Base-by-base conservation (phyloP, 1,284 basidiomycete genomes). In the Sanguinoderma infundibulare region DNA sequence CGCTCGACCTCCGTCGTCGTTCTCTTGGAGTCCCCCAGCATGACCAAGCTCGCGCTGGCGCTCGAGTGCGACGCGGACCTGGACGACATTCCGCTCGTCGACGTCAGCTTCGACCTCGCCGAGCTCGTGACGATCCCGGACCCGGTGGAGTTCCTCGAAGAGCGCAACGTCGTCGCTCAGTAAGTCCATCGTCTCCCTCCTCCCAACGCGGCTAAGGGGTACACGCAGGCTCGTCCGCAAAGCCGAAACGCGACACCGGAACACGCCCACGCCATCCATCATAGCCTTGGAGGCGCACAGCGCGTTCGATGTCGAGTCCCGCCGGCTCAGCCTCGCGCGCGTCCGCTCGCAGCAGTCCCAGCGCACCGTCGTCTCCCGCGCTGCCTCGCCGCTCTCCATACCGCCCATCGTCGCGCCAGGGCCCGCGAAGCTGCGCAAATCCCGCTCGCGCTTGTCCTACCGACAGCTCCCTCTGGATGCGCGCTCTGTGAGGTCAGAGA, bases 131-230 rank as follows among this genome's bases (percentile, higher is more conserved):
- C 28, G 22, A 30, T 61, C 20, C 51, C 60, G 22, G 44, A 57
- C 44, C 55, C 60, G 8, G 22, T 9, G 10, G 55, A 44, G 30
- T 61, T 61, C 42, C 30, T 53, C 35, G 55, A 57, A n/a, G 60
- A 61, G 44, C 55, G 60, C 10, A 35, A 57, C 17, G 60, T 61
- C 20, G 60, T 57, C 8, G 17, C 47, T 8, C 53, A 61, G 60
- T 61, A 38, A 42, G 60, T 57, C 3, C 34, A 10, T 10, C 24
- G 26, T n/a, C 5, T 30, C 6, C 17, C 24, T 53, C n/a, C 6
- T 12, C 5, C 40, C 17, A 15, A 8, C 22, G 28, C 22, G 14
- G 30, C 55, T 38, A 22, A 52, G 20, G 10, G 6, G 17, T 5
- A 14, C 14, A 22, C 30, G 17, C 40, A 61, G 60, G 17, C 60